Conservation (phyloP, 352 stramenopile genomes). For the Saprolegnia parasitica region DNA sequence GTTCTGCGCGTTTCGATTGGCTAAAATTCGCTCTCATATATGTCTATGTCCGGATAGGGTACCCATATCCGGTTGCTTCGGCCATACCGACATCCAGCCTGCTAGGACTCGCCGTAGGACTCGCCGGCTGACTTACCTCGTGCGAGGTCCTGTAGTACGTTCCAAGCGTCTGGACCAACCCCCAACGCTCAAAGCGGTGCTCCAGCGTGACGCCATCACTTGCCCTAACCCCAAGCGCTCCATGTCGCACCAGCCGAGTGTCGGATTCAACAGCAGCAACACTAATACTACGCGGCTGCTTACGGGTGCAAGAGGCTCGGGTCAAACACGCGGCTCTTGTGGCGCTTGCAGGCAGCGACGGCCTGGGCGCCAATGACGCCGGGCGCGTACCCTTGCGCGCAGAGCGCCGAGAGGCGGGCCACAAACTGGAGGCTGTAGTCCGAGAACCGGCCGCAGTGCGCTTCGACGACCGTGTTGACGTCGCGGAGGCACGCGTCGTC, state of each 20-base stretch:
- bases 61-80: no score
- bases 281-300: background rate
- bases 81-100: no score
- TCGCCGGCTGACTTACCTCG: no score
- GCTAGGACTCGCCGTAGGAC: no score
- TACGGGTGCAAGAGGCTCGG: background rate
- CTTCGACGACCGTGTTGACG: background rate
- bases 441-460: constrained; percentile 11
- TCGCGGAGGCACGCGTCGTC: constrained; percentile 16
- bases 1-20: constrained; percentile 4
- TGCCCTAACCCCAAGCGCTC: no score
- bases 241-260: no score
- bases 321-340: background rate
- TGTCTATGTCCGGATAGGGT: background rate
- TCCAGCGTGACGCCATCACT: no score
- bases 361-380: background rate
- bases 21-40: background rate
- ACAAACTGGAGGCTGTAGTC: constrained; percentile 27
- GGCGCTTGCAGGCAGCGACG: background rate
- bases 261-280: no score
- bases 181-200: no score
- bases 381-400: constrained; percentile 4
- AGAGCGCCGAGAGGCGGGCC: background rate
- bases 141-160: no score
- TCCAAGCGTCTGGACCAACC: no score